Percentiles rank a stretch among this genome's conserved stretches.
Evolutionary conservation across 805 yeast species (phyloP).

Genomic region (Soucietia sequanensis): DNA sequence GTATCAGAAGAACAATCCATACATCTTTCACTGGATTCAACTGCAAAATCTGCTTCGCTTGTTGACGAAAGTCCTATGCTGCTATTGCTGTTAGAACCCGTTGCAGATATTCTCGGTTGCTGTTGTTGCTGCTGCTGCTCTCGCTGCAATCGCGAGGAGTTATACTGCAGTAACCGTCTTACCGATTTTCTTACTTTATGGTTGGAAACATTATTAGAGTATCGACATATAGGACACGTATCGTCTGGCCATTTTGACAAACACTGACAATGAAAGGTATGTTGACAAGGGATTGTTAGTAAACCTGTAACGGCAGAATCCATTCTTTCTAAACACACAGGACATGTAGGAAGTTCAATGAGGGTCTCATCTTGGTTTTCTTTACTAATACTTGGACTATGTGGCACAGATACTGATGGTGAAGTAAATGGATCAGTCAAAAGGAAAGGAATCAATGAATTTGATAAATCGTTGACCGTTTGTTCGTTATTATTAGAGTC

Average conservation of each 20-base stretch:
- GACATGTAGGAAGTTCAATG: constrained; percentile 84
- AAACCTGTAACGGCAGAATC: constrained; percentile 79
- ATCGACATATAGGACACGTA: constrained; percentile 87
- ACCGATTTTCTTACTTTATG: constrained; percentile 31
- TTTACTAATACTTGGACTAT: constrained; percentile 1
- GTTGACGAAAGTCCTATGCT: too few relatives aligned
- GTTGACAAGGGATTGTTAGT: constrained; percentile 87
- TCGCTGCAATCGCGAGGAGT: constrained; percentile 7
- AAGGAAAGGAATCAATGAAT: constrained; percentile 55
- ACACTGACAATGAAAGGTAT: constrained; percentile 88
- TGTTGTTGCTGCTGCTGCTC: background rate
- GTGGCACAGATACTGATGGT: constrained; percentile 4
- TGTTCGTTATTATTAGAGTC: constrained; percentile 15
- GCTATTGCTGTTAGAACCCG: background rate
- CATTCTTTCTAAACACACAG: constrained; percentile 87
- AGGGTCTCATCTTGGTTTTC: constrained; percentile 3
- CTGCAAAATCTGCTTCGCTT: background rate
- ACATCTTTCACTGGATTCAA: constrained; percentile 35
- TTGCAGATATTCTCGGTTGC: background rate
- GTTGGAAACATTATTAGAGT: constrained; percentile 51
- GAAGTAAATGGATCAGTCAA: constrained; percentile 71
- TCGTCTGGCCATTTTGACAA: constrained; percentile 87
- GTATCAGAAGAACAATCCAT: constrained; percentile 54
- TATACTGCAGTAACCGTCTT: constrained; percentile 31
- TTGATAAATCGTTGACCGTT: background rate